Evolutionary conservation across 768 basidiomycete genomes (phyloP).

Genomic region (Termitomyces sp.): DNA sequence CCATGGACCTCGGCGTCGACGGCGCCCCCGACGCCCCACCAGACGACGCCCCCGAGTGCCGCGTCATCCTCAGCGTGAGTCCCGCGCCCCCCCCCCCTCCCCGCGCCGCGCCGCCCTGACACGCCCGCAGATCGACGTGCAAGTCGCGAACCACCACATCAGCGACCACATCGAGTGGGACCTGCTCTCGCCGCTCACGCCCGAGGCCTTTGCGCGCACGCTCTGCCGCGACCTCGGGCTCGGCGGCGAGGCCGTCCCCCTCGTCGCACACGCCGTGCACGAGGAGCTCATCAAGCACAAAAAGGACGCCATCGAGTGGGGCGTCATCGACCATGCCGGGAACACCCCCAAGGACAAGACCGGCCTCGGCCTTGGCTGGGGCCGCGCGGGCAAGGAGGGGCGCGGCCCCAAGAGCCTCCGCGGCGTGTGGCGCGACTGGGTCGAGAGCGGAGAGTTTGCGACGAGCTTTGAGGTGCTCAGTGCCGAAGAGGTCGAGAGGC

Average conservation of each 20-base stretch:
- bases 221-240: constrained; percentile 87
- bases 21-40: too few species aligned
- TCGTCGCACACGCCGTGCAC: constrained; percentile 90
- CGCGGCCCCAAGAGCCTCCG: constrained; percentile 76
- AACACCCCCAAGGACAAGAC: constrained; percentile 71
- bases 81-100: background rate
- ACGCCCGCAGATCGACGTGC: constrained; percentile 80
- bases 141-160: constrained; percentile 87
- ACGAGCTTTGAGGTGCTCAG: constrained; percentile 85
- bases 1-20: constrained; percentile 68
- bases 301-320: constrained; percentile 92
- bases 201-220: constrained; percentile 74
- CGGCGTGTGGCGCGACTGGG: constrained; percentile 96
- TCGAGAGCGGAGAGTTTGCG: constrained; percentile 83
- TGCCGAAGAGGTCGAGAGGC: constrained; percentile 86
- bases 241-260: constrained; percentile 79
- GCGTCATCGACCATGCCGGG: constrained; percentile 49
- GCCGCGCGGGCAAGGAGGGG: constrained; percentile 70
- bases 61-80: constrained; percentile 75
- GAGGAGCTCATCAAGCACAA: constrained; percentile 96
- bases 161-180: constrained; percentile 99
- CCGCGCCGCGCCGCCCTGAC: background rate
- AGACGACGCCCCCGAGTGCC: constrained; percentile 70
- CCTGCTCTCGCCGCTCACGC: constrained; percentile 86
- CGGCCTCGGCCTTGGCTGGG: constrained; percentile 72